phyloP scores from a whole-genome alignment of 805 yeast genomes.

The Maudiozyma turicensis region DNA sequence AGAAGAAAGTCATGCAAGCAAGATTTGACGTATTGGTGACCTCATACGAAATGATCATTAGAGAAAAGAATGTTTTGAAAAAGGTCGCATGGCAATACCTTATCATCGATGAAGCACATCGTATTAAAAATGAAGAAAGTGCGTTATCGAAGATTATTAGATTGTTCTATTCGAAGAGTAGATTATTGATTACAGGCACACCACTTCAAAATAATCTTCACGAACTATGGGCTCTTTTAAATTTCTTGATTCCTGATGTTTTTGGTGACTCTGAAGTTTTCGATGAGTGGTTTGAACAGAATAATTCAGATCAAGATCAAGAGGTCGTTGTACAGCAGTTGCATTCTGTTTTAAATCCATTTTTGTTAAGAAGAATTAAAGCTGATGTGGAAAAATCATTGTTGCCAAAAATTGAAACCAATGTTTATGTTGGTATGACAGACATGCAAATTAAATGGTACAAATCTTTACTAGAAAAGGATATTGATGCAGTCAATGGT shows the following conservation, averaged over 20 bases:
- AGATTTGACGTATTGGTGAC: constrained; percentile 86
- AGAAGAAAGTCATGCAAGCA: constrained; percentile 50
- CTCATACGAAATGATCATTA: constrained; percentile 86
- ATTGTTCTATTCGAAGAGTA: constrained; percentile 71
- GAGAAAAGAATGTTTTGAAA: constrained; percentile 73
- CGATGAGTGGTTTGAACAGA: constrained; percentile 74
- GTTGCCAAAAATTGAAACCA: constrained; percentile 81
- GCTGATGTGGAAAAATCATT: constrained; percentile 87
- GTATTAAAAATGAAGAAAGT: constrained; percentile 91
- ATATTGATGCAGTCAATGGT: constrained; percentile 93
- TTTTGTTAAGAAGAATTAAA: constrained; percentile 78
- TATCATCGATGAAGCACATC: constrained; percentile 91
- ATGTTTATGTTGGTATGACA: constrained; percentile 87
- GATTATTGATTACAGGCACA: constrained; percentile 88
- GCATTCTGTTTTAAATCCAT: constrained; percentile 85
- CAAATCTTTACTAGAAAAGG: constrained; percentile 77
- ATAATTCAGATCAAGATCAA: constrained; percentile 45
- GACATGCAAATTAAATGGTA: constrained; percentile 94
- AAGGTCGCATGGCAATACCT: constrained; percentile 90
- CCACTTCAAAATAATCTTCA: constrained; percentile 92
- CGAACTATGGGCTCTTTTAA: constrained; percentile 91
- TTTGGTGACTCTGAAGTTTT: constrained; percentile 86
- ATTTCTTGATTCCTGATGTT: constrained; percentile 86
- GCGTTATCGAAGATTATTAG: constrained; percentile 88
- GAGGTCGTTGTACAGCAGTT: constrained; percentile 80